phyloP scores from a whole-genome alignment of 75 land plant genomes.

The Isoetes taiwanensis region DNA sequence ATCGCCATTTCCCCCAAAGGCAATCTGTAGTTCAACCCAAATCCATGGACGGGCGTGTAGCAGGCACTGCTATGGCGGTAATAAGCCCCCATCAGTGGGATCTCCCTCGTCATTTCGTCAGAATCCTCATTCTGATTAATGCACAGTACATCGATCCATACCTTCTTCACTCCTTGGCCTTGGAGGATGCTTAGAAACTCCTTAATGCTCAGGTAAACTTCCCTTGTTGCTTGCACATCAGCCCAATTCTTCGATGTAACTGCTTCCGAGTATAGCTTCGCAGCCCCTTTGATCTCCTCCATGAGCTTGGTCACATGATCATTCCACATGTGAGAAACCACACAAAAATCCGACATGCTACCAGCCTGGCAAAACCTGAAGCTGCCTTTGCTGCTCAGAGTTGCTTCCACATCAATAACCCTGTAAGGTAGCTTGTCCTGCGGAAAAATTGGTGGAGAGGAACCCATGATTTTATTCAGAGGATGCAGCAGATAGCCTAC shows the following conservation, averaged over 20 bases:
- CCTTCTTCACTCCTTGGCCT: background rate
- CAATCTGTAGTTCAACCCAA: background rate
- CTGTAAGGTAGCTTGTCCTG: too few species aligned
- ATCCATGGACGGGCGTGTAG: background rate
- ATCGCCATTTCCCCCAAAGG: background rate
- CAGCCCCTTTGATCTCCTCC: background rate
- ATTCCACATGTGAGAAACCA: conserved; percentile 2
- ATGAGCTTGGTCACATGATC: background rate
- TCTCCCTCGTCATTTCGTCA: background rate
- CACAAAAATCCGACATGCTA: background rate
- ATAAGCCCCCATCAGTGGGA: background rate
- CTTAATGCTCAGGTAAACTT: background rate
- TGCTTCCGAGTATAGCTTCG: background rate
- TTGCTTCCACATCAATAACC: conserved; percentile 2
- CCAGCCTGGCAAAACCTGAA: background rate
- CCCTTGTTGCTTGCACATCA: background rate
- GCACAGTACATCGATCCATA: background rate
- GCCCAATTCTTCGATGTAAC: conserved; percentile 1
- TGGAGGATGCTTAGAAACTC: background rate
- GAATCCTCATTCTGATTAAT: background rate
- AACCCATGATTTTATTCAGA: too few species aligned
- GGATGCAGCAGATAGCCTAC: too few species aligned
- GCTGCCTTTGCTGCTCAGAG: background rate
- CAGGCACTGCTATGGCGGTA: background rate
- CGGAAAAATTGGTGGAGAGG: too few species aligned